Conservation (phyloP, 2,329 filamentous ascomycete species). For the Berkeleyomyces basicola region DNA sequence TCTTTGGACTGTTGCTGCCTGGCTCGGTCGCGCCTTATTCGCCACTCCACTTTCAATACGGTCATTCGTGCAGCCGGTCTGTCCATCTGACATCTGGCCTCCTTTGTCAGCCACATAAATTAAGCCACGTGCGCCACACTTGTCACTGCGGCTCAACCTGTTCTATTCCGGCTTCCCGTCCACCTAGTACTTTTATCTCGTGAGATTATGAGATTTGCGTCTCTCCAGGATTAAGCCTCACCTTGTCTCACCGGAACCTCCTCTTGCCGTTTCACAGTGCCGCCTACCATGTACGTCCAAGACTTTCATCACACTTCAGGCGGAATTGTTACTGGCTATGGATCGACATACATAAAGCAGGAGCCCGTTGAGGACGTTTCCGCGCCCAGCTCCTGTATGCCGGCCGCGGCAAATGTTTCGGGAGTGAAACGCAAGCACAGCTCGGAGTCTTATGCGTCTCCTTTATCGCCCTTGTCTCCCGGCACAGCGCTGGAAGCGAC, state of each 20-base stretch:
- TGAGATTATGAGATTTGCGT: not conserved
- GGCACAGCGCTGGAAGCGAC: not conserved
- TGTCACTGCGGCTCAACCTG: not conserved
- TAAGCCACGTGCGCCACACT: slow-evolving; percentile 3
- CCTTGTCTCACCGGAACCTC: not conserved
- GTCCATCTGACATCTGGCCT: not conserved
- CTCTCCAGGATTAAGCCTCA: not conserved
- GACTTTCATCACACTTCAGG: not conserved
- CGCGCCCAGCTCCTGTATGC: not conserved
- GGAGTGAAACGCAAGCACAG: slow-evolving; percentile 12
- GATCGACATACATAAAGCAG: slow-evolving; percentile 9
- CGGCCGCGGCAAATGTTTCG: not conserved
- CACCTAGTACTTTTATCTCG: not conserved
- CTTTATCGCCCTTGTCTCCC: slow-evolving; percentile 10
- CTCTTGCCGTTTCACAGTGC: not conserved
- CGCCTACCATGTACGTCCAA: slow-evolving; percentile 1
- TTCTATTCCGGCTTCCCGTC: not conserved
- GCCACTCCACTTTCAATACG: slow-evolving; percentile 7
- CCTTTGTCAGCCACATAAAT: not conserved
- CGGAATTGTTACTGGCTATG: slow-evolving; percentile 1
- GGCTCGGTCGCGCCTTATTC: slow-evolving; percentile 10
- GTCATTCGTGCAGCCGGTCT: slow-evolving; percentile 4
- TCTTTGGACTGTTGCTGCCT: slow-evolving; percentile 3
- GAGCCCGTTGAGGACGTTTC: slow-evolving; percentile 10
- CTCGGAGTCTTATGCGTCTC: slow-evolving; percentile 7